Percentiles rank a stretch among this genome's conserved stretches.
These are phyloP conservation scores for Amylocystis lapponica DNA, from an alignment of 768 basidiomycete genomes.

Conservation along the genomic window DNA sequence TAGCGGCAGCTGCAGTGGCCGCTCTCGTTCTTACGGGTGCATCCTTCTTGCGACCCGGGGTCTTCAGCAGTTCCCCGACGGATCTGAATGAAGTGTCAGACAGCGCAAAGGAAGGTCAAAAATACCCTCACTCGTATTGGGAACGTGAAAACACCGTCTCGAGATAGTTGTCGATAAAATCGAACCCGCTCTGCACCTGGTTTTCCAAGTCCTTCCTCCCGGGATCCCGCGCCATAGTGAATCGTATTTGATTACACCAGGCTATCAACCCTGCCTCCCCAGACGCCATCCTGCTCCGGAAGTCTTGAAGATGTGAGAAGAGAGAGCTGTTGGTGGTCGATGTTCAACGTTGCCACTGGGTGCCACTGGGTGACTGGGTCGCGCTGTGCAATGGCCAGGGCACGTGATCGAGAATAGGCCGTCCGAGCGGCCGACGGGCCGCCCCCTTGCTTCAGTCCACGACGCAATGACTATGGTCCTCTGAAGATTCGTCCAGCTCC, in stretches of 20 bases:
- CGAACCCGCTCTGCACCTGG: conserved; percentile 73
- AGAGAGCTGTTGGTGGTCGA: no score
- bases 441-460: no score
- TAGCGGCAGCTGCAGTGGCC: conserved; percentile 34
- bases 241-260: conserved; percentile 65
- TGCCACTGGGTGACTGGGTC: no score
- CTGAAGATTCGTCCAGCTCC: no score
- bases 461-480: no score
- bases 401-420: no score
- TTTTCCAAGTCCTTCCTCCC: conserved; percentile 66
- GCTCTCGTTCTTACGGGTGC: conserved; percentile 45
- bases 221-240: conserved; percentile 67
- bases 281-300: no score
- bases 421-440: no score
- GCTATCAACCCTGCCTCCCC: conserved; percentile 47
- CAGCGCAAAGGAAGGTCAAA: not conserved
- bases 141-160: conserved; percentile 62
- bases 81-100: conserved; percentile 36
- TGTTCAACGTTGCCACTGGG: no score
- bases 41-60: conserved; percentile 69
- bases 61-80: conserved; percentile 78
- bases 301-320: no score
- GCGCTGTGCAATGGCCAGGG: no score
- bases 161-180: conserved; percentile 75
- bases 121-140: conserved; percentile 52